These are phyloP conservation scores for Neurospora tetrasperma DNA, from an alignment of 495 filamentous ascomycete genomes.

Conservation along the genomic window DNA sequence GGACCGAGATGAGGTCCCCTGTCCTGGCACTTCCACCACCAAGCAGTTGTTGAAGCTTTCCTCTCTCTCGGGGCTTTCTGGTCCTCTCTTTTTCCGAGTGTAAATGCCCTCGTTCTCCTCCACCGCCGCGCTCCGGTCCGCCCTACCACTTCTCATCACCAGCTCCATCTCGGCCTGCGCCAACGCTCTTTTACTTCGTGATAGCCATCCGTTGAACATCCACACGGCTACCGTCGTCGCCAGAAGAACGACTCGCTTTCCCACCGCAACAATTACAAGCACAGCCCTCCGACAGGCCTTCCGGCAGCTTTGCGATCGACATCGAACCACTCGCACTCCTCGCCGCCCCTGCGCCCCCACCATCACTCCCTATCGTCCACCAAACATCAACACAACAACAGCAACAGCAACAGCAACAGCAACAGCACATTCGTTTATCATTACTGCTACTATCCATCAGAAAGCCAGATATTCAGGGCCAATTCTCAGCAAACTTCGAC, in stretches of 20 bases:
- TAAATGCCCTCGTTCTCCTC: constrained; percentile 27
- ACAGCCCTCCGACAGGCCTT: not conserved
- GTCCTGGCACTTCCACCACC: not conserved
- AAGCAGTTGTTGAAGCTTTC: constrained; percentile 1
- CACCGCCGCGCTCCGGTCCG: not conserved
- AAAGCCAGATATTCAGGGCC: not conserved
- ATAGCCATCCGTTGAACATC: constrained; percentile 21
- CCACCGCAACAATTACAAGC: constrained; percentile 1
- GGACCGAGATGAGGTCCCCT: constrained; percentile 3
- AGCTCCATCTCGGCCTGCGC: constrained; percentile 26
- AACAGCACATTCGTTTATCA: constrained; percentile 12
- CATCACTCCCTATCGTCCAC: constrained; percentile 18
- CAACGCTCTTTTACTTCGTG: constrained; percentile 27
- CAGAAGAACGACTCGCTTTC: constrained; percentile 20
- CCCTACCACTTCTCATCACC: constrained; percentile 3
- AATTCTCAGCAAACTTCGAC: not conserved
- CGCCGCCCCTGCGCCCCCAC: constrained; percentile 12
- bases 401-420: not conserved
- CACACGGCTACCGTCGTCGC: constrained; percentile 26
- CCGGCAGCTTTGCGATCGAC: constrained; percentile 6
- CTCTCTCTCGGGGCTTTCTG: not conserved
- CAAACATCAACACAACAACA: constrained; percentile 5
- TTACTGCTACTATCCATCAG: not conserved
- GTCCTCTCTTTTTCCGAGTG: constrained; percentile 4
- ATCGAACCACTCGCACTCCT: constrained; percentile 14